Base-by-base conservation (phyloP, 768 basidiomycete genomes). In the Peribolospora kevripleyi region DNA sequence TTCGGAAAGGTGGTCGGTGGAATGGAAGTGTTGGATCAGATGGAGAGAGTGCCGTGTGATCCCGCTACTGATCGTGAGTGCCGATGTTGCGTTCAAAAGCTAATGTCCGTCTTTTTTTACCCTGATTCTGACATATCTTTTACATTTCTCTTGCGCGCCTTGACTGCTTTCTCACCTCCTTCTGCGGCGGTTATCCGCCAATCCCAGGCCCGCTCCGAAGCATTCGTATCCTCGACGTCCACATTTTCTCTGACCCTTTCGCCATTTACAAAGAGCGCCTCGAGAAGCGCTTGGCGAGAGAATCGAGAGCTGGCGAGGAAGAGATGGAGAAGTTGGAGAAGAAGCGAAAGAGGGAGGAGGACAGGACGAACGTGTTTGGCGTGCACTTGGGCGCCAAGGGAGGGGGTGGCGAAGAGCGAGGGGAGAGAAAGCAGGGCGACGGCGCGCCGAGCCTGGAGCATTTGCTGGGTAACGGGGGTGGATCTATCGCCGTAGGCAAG, bases 1-100 rank as follows among this genome's bases (percentile, higher is more conserved):
- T 98, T 97, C 63, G 93, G 93, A 3, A 90, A 91, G 61, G 73
- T 97, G 10, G 90, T 98, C 2, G 93, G 93, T 7, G 93, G 91
- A 14, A 84, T 91, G 65, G 84, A 90, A 39, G 79, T 91, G 6
- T 71, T 97, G 1, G 76, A 84, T 63, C 76, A 80, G 5, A 69
- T 98, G 38, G 93, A 97, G 65, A 76, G 77, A 41, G 68, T 87
- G 0, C 79, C 84, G 2, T 70, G 79, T 47, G 83, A 88, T 67
- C 76, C 80, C 11, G 85, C 83, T 11, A 84, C 84, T 0, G 86
- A 95, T 54, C 88, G 6, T 74, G 78, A 7, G 91, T 86, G 65
- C 76, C 80, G 8, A 78, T 97, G 54, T 76, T 75, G 56, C 54
- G 1, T 25, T 25, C 25, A 25, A 25, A 25, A 25, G 25, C 25